phyloP scores from a whole-genome alignment of 2,329 filamentous ascomycete genomes.

The Neopestalotiopsis rosae region DNA sequence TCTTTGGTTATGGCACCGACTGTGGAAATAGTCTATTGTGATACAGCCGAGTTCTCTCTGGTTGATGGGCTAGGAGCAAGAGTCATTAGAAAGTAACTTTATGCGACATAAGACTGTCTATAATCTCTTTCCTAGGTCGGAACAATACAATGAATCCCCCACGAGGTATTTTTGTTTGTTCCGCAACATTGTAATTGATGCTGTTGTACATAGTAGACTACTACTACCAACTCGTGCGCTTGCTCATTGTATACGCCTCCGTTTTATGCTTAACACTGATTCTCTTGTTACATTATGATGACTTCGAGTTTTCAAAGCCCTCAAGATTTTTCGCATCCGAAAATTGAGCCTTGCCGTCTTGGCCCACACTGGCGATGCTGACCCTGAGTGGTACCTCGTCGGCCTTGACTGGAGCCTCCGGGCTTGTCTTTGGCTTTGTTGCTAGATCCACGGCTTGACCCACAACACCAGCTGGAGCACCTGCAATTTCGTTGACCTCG shows the following conservation, averaged over 20 bases:
- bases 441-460: constrained; percentile 60
- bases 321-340: constrained; percentile 64
- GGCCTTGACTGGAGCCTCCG: constrained; percentile 33
- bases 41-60: background rate
- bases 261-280: background rate
- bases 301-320: constrained; percentile 47
- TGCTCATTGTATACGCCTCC: background rate
- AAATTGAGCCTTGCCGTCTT: constrained; percentile 71
- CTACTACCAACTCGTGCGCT: background rate
- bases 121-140: background rate
- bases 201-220: constrained; percentile 8
- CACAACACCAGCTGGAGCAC: constrained; percentile 75
- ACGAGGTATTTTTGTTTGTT: background rate
- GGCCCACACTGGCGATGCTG: constrained; percentile 60
- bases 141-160: background rate
- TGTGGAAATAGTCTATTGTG: background rate
- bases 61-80: too few species aligned
- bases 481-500: constrained; percentile 90
- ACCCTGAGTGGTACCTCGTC: constrained; percentile 50
- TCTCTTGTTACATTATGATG: constrained; percentile 1
- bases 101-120: background rate
- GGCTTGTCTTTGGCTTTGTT: constrained; percentile 41
- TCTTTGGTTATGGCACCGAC: constrained; percentile 10
- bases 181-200: background rate
- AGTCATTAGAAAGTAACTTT: background rate